Evolutionary conservation across 1,284 basidiomycete species (phyloP), one percentile per base, ranked within the genome.

Genomic region (Apiotrichum montevideense): DNA sequence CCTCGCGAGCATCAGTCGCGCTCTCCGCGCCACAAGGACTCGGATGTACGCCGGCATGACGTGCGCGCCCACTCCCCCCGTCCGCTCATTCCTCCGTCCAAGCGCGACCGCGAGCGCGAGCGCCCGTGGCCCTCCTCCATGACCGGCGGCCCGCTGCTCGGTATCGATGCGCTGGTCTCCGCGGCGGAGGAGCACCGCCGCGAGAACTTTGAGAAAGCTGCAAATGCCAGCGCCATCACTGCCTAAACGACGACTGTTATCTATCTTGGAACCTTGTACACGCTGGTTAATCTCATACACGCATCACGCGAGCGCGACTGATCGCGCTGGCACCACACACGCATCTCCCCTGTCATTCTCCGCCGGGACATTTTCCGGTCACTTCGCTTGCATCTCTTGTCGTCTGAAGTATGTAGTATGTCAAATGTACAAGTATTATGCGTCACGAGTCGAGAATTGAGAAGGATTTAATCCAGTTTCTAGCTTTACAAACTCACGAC

Each of bases 81-180:
- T 11, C 56, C 56, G 3, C 60, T 58, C 4, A 46, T 40, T 4
- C 42, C 50, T 34, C 52, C 60, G 11, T 40, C 55, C 15, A 49
- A 49, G 39, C 61, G 57, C 43, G 54, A 55, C 35, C 53, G 57
- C 15, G 46, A 49, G 39, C 61, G 57, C 43, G 54, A 55, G 42
- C 53, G 57, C n/a, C 21, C 32, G 7, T 58, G 56, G 59, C n/a
- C 55, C 6, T 29, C 52, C 2, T 44, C 37, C 37, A 35, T 34
- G 37, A 42, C 52, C 13, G 47, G 54, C 13, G 54, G 57, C 9
- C 56, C 52, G 9, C 61, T 65, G 39, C 53, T 69, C 10, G 71
- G 71, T 35, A 74, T 74, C 37, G 70, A 66, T 21, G 73, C 73
- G n/a, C 57, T 74, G 9, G 66, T 73, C 32, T 65, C 61, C 34